Evolutionary conservation across 2,329 filamentous ascomycete species (phyloP), one percentile per base, ranked within the genome.

Genomic region (Talaromyces sp.): DNA sequence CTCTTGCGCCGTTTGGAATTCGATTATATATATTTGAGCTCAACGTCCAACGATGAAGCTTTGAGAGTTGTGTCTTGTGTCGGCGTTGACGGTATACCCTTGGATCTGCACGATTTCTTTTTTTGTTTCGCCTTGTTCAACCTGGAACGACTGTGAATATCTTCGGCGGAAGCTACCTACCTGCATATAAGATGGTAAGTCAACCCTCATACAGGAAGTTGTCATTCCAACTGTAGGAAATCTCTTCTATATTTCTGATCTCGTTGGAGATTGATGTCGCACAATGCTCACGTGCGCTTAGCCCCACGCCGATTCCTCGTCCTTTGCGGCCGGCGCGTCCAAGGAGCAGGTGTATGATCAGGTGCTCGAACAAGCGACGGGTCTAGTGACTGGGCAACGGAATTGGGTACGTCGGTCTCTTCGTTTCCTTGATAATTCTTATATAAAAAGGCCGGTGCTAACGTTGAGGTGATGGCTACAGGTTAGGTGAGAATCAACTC

Each of bases 301-400:
- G 77, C 75, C 75, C 58, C 77, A 79, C 70, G 77, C 77, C 59
- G 76, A 79, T 64, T 69, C 75, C 21, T 75, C 77, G n/a, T 71
- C 72, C 62, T 80, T 79, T 64, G 61, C 67, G 35, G 61, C 66
- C 25, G 68, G 65, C 5, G 51, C 66, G 45, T 72, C 71, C 56
- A 79, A 79, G 65, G 64, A 66, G 40, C 70, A 77, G 39, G 68
- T 77, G 35, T 80, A 78, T 63, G 63, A 65, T 2, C 74, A 78
- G 57, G 64, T 79, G 15, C 63, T 77, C 21, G 61, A 70, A 15
- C 71, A 77, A 57, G 63, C 75, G 9, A 63, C 64, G 51, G 73
- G 72, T 10, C 67, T 80, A 11, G 62, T 77, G 4, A 65, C 68
- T 21, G 76, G 69, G 8, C 75, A 78, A 60, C 70, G 77, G 21